A percentile compares a stretch with the other conserved stretches of the same genome.
Conservation (phyloP, 305 asterid genomes). For the Fraxinus angustifolia region DNA sequence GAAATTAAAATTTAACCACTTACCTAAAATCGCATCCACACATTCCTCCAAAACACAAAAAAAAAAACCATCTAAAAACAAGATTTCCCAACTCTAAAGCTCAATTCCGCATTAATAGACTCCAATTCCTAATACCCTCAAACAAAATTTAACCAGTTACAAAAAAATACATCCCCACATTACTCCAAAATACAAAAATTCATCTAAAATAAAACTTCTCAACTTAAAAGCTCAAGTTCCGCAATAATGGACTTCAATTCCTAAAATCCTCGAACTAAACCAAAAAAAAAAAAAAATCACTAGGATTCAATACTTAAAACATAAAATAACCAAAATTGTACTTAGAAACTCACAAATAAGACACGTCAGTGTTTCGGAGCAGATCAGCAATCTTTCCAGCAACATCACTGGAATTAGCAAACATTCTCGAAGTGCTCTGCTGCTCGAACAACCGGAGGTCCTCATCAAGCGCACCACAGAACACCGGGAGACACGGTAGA, state of each 20-base stretch:
- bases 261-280: conserved; percentile 25
- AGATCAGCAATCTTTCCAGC: conserved; percentile 71
- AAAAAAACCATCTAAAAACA: conserved; percentile 10
- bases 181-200: conserved; percentile 17
- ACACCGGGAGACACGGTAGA: conserved; percentile 88
- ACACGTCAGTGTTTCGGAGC: conserved; percentile 68
- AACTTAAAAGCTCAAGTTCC: not conserved
- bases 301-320: conserved; percentile 17
- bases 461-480: conserved; percentile 84
- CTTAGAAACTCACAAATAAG: conserved; percentile 70
- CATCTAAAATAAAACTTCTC: conserved; percentile 1
- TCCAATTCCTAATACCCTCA: conserved; percentile 20
- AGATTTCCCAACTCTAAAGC: not conserved
- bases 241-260: not conserved
- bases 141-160: not conserved
- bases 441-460: conserved; percentile 63
- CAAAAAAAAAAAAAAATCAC: conserved; percentile 9
- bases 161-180: not conserved
- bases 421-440: conserved; percentile 39
- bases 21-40: not conserved
- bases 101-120: conserved; percentile 1
- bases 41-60: conserved; percentile 17
- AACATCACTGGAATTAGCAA: conserved; percentile 46
- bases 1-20: not conserved
- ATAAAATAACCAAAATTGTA: not conserved